Base-by-base conservation (phyloP, 1,139 yeast species). In the Tardiomyces depauwii region DNA sequence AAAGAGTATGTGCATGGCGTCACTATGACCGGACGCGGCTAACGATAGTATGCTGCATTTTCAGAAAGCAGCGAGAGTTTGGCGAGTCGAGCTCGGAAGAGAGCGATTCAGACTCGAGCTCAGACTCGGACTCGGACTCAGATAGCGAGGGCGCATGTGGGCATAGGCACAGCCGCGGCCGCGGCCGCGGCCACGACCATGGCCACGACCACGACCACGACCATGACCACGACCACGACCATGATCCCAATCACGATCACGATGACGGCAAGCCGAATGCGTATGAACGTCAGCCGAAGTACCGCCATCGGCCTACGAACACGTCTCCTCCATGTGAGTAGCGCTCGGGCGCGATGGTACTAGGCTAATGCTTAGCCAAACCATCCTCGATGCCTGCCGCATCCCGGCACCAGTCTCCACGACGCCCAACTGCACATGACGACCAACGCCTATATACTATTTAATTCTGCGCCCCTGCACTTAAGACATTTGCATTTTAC, bases 21-120 rank as follows among this genome's bases (percentile, higher is more conserved):
- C 64, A 50, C 46, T n/a, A 67, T 38, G 41, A 13, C 16, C 9
- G 30, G 11, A 14, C n/a, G 36, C 10, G 36, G 5, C 36, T 30
- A 30, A 30, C 36, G 4, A 5, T 11, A 30, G 36, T 89, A n/a
- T 91, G 98, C 61, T 89, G 98, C 56, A 89, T 91, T 19, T 91
- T 82, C 67, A 95, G 87, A 59, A 95, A 95, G 2, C 82, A 81
- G 44, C 71, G 78, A 32, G 82, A 78, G 54, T 82, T 80, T 57
- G 91, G 78, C 36, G 85, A 78, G 49, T 78, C 73, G 44, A 73
- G 74, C 16, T 70, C 66, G 16, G 72, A 67, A 19, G 66, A 59
- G 12, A 62, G 70, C 43, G 64, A 68, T 7, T 47, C 42, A 19
- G 53, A 48, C 27, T 45, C 52, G 16, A 55, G 50, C 18, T 51